phyloP scores from a whole-genome alignment of 352 stramenopile species.

The Blastocystis sp. region DNA sequence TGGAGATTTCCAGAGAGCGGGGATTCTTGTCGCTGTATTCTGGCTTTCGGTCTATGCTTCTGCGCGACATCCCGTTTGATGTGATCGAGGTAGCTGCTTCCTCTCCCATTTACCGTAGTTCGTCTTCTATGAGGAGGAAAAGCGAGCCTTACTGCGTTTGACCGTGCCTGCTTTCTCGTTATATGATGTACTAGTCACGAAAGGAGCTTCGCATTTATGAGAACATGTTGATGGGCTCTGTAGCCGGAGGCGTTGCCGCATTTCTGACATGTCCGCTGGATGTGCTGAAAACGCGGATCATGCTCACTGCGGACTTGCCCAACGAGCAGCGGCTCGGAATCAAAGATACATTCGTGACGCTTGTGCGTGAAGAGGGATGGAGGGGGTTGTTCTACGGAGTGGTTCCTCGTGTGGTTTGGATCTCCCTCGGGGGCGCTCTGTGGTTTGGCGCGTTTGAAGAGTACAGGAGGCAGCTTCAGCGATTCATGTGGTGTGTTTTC shows the following conservation, averaged over 20 bases:
- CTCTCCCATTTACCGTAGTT: conserved; percentile 29
- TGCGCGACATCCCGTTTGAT: conserved; percentile 69
- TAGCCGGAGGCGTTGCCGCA: conserved; percentile 37
- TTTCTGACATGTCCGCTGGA: conserved; percentile 57
- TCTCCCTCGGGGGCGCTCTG: conserved; percentile 57
- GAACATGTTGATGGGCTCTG: conserved; percentile 52
- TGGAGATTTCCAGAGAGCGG: conserved; percentile 58
- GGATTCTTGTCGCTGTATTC: conserved; percentile 42
- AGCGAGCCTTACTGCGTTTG: conserved; percentile 11
- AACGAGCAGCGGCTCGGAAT: conserved; percentile 4
- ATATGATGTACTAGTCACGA: conserved; percentile 1
- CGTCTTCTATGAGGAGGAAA: conserved; percentile 54
- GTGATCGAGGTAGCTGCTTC: conserved; percentile 49
- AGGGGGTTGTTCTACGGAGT: conserved; percentile 15
- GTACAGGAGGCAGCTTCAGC: conserved; percentile 1
- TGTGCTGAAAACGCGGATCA: conserved; percentile 67
- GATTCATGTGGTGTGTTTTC: conserved; percentile 16
- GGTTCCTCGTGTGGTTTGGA: conserved; percentile 32
- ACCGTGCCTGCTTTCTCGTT: neutral
- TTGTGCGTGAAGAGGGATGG: conserved; percentile 24
- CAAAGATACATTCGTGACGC: conserved; percentile 4
- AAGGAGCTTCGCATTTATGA: conserved; percentile 32
- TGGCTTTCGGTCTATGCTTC: conserved; percentile 43
- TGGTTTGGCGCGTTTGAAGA: conserved; percentile 67
- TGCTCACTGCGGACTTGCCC: conserved; percentile 49